Base-by-base conservation (phyloP, 192 early-diverging fungal species). In the Backusella luteola region DNA sequence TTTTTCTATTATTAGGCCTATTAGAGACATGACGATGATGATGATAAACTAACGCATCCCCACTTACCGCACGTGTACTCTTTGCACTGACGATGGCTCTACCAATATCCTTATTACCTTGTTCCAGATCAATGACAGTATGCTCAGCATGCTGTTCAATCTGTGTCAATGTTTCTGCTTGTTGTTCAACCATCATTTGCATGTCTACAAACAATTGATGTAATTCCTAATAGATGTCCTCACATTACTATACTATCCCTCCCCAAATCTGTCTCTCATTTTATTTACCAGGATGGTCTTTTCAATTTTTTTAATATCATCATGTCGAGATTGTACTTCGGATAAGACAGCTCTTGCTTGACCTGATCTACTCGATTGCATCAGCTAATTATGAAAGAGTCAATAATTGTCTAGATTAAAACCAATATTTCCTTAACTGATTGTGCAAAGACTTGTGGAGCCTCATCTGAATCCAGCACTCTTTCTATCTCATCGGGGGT, bases 131-230 rank as follows among this genome's bases (percentile, higher is more conserved):
- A 39, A 88, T 79, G 8, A 88, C 88, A 6, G 91, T 86, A 63
- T 87, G 84, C 4, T 87, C 77, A 0, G 91, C 85, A 77, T 94
- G 85, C 12, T 81, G 78, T 80, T 94, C 94, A n/a, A 96, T 93
- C 52, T 91, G 84, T 69, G 92, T 86, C 32, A 96, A 76, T 44
- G 90, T 76, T 42, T 94, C 91, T 34, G 88, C 94, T 76, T 96
- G 94, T 3, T 89, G 87, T 49, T 87, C 87, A 1, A 96, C 91
- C 29, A 96, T 82, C 36, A 94, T 93, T 39, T 94, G 86, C 94
- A 96, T 95, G 73, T 96, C 94, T 41, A 93, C 89, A 72, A 96
- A 96, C 36, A 96, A 81, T 86, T 95, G 91, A 82, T 94, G 93
- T 46, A 96, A 83, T 87, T 96, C 94, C 89, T 93, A 84, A 46